These are phyloP conservation scores for Xylaria digitata DNA, from an alignment of 2,329 filamentous ascomycete genomes.

Conservation along the genomic window DNA sequence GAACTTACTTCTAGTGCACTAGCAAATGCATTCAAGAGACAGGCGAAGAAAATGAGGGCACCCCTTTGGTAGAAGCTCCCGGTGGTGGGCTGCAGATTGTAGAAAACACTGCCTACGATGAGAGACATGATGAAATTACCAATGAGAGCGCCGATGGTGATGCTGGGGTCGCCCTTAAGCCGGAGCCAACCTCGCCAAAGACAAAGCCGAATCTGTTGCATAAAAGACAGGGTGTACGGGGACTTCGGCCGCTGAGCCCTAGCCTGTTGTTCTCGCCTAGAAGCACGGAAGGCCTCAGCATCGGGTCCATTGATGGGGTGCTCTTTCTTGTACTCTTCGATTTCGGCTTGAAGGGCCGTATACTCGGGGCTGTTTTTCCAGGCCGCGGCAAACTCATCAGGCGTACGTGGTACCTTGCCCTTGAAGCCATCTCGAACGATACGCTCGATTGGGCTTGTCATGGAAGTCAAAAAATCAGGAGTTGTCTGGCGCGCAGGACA, in stretches of 20 bases:
- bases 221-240: constrained; percentile 83
- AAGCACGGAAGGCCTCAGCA: constrained; percentile 67
- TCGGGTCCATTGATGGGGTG: constrained; percentile 68
- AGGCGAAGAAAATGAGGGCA: constrained; percentile 86
- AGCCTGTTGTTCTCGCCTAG: constrained; percentile 65
- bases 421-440: constrained; percentile 67
- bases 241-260: constrained; percentile 73
- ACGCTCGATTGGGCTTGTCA: constrained; percentile 70
- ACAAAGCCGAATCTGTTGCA: constrained; percentile 81
- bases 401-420: constrained; percentile 66
- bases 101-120: constrained; percentile 85
- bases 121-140: constrained; percentile 82
- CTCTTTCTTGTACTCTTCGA: constrained; percentile 64
- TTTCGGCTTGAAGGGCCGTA: constrained; percentile 63
- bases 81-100: constrained; percentile 74
- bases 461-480: constrained; percentile 78
- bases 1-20: constrained; percentile 75
- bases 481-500: constrained; percentile 75
- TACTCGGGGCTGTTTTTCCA: constrained; percentile 69
- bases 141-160: constrained; percentile 75
- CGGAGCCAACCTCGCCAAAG: constrained; percentile 83
- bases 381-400: constrained; percentile 69
- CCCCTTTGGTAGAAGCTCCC: constrained; percentile 82
- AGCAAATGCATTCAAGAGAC: constrained; percentile 86
- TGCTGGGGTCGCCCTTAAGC: constrained; percentile 78